Evolutionary conservation across 257 asterid species (phyloP), one percentile per base, ranked within the genome.

Genomic region (Cordia subcordata): DNA sequence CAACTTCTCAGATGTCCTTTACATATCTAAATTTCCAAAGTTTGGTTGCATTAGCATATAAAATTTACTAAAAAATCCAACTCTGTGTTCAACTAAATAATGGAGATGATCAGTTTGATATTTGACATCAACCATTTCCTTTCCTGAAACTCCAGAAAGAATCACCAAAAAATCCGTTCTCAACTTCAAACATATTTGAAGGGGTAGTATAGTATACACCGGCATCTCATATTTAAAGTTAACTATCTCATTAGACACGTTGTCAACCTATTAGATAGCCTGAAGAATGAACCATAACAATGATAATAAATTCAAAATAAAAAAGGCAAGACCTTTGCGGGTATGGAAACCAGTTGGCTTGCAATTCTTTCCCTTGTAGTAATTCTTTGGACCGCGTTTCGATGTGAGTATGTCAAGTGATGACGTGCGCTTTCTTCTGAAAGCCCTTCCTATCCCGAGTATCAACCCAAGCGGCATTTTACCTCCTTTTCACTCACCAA

Each of bases 271-370:
- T 38, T 57, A 42, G 47, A 14, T 10, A 42, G 14, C 47, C 47
- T n/a, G 4, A 15, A 49, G 44, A 40, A 12, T 21, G 5, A 33
- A 27, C 18, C 11, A 20, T 6, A 12, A 13, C 11, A 8, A 46
- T 12, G 8, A 10, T 8, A 39, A 20, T 11, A 40, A 35, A 19
- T 10, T 15, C 4, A 6, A 21, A 14, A 62, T 19, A 37, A 14
- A 52, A 32, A 61, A 62, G n/a, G 40, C 18, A 17, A 60, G 56
- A 85, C 96, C 96, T 90, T 87, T 90, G 66, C 91, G 96, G 72
- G 98, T 87, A 76, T 87, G 96, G 35, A 87, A 87, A 65, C 98
- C 98, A 17, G 98, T 85, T 61, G 95, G 91, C 72, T 77, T 84
- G 92, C 95, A 89, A 62, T 82, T 84, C 60, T 86, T 89, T 4